phyloP scores from a whole-genome alignment of 2,329 filamentous ascomycete genomes.

The Ophiostoma ulmi region DNA sequence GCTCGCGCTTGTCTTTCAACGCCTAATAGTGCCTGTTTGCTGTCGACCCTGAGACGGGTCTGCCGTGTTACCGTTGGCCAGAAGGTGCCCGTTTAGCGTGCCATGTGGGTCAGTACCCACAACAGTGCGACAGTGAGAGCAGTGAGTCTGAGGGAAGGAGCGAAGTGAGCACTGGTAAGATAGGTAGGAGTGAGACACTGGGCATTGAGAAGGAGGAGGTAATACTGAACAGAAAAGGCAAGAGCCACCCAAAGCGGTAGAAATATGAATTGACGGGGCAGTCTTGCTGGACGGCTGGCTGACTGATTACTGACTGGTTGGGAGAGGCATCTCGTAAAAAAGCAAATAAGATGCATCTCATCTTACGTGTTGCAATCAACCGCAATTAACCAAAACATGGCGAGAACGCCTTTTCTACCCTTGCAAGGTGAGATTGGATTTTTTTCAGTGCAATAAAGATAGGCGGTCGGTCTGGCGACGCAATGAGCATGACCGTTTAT shows the following conservation, averaged over 20 bases:
- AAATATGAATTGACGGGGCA: not conserved
- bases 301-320: not conserved
- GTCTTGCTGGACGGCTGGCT: not conserved
- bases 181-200: not conserved
- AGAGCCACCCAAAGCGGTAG: not conserved
- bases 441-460: not conserved
- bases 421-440: no score
- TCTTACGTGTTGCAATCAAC: no score
- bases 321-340: no score
- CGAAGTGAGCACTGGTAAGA: not conserved
- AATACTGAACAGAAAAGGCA: not conserved
- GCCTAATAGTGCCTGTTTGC: not conserved
- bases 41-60: constrained; percentile 3
- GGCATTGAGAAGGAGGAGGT: no score
- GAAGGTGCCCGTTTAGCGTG: constrained; percentile 5
- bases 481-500: no score
- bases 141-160: not conserved
- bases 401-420: no score
- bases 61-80: constrained; percentile 20
- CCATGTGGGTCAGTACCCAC: not conserved
- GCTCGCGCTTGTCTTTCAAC: not conserved
- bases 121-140: constrained; percentile 19
- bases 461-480: not conserved
- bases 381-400: no score
- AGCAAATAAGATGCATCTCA: no score